A percentile compares a stretch with the other conserved stretches of the same genome.
Conservation (phyloP, 768 basidiomycete genomes). For the Psilocybe cubensis region DNA sequence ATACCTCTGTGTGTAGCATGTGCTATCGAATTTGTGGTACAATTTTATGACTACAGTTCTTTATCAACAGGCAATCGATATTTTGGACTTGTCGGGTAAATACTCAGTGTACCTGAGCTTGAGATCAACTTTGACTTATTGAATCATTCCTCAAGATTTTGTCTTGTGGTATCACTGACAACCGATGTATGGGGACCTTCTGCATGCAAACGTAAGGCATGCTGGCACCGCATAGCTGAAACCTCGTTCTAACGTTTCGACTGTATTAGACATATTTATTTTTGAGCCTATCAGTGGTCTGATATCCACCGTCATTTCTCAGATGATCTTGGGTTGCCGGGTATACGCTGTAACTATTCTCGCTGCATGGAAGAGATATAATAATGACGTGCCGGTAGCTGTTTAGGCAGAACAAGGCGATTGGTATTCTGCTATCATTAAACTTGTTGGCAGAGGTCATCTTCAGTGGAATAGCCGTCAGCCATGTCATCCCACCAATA, state of each 20-base stretch:
- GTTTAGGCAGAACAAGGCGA: conserved; percentile 15
- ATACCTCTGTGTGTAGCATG: conserved; percentile 16
- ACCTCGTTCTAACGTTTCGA: neutral
- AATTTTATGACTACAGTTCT: neutral
- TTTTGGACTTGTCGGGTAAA: conserved; percentile 27
- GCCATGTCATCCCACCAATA: conserved; percentile 18
- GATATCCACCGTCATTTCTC: conserved; percentile 28
- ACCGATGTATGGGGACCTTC: conserved; percentile 16
- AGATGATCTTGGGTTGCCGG: conserved; percentile 26
- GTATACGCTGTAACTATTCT: conserved; percentile 26
- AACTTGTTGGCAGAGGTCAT: conserved; percentile 17
- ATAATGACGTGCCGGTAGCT: conserved; percentile 10
- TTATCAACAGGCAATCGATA: conserved; percentile 21
- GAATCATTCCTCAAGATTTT: conserved; percentile 8
- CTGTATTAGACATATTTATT: conserved; percentile 18
- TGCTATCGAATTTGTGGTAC: neutral
- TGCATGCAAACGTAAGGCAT: conserved; percentile 20
- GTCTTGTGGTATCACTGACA: conserved; percentile 18
- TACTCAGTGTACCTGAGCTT: neutral
- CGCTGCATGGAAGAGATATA: neutral
- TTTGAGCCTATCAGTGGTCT: conserved; percentile 27
- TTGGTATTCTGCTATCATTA: conserved; percentile 13
- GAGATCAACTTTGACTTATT: neutral
- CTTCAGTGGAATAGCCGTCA: conserved; percentile 20
- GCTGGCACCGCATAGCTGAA: neutral